Conservation (phyloP, 106 monocot genomes). For the Dendrobium huoshanense region DNA sequence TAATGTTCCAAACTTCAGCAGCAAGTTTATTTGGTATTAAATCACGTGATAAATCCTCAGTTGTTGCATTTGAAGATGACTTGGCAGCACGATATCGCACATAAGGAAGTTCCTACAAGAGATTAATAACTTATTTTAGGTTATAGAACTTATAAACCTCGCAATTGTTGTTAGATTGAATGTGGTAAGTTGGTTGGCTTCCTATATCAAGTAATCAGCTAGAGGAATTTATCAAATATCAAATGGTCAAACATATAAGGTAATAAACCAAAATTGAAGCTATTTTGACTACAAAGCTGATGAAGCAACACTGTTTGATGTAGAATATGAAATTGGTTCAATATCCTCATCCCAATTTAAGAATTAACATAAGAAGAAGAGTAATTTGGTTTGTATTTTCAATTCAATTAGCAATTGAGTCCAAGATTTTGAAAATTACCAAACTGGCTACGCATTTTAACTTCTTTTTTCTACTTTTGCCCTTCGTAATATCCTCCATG, state of each 20-base stretch:
- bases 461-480: neutral
- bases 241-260: neutral
- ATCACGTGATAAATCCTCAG: conserved; percentile 25
- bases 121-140: neutral
- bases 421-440: neutral
- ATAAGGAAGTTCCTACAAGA: conserved; percentile 54
- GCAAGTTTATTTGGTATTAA: conserved; percentile 62
- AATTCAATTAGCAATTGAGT: neutral
- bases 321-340: conserved; percentile 2
- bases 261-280: neutral
- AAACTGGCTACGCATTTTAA: neutral
- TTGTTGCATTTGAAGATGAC: conserved; percentile 34
- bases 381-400: neutral
- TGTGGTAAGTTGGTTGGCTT: neutral
- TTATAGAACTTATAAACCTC: neutral
- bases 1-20: conserved; percentile 48
- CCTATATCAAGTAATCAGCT: neutral
- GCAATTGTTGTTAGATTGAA: neutral
- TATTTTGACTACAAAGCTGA: neutral
- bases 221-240: neutral
- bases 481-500: neutral
- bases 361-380: neutral
- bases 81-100: conserved; percentile 67
- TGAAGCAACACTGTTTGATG: neutral
- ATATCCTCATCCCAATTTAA: neutral